Evolutionary conservation across 805 yeast genomes (phyloP), one percentile per base, ranked within the genome.

Genomic region (Metschnikowia cerradonensis): DNA sequence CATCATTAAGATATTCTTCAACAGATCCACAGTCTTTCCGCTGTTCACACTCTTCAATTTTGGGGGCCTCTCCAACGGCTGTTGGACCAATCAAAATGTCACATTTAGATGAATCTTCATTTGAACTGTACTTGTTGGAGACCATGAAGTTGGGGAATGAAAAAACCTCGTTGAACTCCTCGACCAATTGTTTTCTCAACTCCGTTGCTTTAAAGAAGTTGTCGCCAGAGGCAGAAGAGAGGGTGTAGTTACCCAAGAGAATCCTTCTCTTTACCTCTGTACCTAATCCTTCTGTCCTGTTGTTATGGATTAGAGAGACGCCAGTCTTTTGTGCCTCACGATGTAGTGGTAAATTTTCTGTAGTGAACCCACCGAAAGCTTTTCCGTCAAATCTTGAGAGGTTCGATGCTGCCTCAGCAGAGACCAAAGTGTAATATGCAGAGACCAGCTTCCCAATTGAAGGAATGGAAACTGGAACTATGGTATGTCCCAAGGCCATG

Each of bases 321-420:
- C 56, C 52, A 31, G 13, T 20, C 40, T n/a, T 20, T 40, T 7
- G 38, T 3, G 32, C 30, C 10, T 30, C 35, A 3, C 35, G 8
- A 8, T 15, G 53, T 11, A 36, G 66, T 0, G 78, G 72, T 5
- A 26, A 23, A 4, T 36, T 17, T 36, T 87, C 72, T 31, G 4
- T 3, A 15, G 14, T 17, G 5, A 23, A 14, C 8, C 49, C 23
- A n/a, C 37, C 35, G 32, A 26, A 34, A 13, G 44, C 38, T n/a
- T 14, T 40, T 2, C 99, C 99, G 67, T 94, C 99, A 62, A 79
- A 94, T 32, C 97, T 75, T 1, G 97, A 80, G 45, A 94, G 75
- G 63, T 94, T 94, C 0, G 98, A 92, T 0, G 95, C 84, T 0
- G 97, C 98, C 62, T 94, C 99, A 0, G 97, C 87, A 0, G 97